These are phyloP conservation scores for Dactylellina parvicollis DNA, from an alignment of 2,329 filamentous ascomycete species.

Conservation along the genomic window DNA sequence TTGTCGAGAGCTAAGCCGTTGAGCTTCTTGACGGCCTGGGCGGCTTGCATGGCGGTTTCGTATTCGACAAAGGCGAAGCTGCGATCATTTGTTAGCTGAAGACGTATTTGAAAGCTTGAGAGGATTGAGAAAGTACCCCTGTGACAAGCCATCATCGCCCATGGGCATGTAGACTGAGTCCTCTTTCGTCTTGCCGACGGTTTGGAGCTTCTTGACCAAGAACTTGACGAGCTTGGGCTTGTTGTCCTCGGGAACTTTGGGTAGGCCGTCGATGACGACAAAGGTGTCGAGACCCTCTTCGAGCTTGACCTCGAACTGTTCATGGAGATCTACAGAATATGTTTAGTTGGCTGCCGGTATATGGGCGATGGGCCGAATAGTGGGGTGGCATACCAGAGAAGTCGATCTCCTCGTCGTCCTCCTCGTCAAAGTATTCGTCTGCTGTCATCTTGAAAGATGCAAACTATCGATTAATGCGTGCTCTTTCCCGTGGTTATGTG, in stretches of 20 bases:
- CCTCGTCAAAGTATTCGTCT: slow-evolving; percentile 79
- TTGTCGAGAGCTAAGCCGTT: slow-evolving; percentile 91
- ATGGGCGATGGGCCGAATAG: slow-evolving; percentile 34
- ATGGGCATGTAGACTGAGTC: slow-evolving; percentile 94
- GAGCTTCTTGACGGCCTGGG: slow-evolving; percentile 86
- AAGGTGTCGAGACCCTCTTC: slow-evolving; percentile 97
- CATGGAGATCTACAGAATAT: slow-evolving; percentile 74
- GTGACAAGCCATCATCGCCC: slow-evolving; percentile 82
- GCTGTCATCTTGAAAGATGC: slow-evolving; percentile 66
- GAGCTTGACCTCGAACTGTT: slow-evolving; percentile 93
- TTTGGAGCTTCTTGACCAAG: slow-evolving; percentile 88
- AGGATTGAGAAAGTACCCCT: slow-evolving; percentile 70
- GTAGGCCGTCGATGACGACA: slow-evolving; percentile 93
- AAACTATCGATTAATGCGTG: background rate
- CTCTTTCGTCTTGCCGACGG: slow-evolving; percentile 83
- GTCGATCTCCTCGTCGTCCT: slow-evolving; percentile 93
- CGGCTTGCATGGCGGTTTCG: slow-evolving; percentile 86
- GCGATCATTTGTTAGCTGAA: slow-evolving; percentile 9
- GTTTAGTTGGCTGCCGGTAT: slow-evolving; percentile 59
- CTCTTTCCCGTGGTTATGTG: background rate
- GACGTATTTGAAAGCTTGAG: background rate
- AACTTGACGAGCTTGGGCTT: slow-evolving; percentile 97
- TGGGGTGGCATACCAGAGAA: slow-evolving; percentile 71
- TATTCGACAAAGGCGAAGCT: slow-evolving; percentile 99
- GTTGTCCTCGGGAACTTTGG: slow-evolving; percentile 86